Conservation (phyloP, 768 basidiomycete species). For the Stropharia rugosoannulata region DNA sequence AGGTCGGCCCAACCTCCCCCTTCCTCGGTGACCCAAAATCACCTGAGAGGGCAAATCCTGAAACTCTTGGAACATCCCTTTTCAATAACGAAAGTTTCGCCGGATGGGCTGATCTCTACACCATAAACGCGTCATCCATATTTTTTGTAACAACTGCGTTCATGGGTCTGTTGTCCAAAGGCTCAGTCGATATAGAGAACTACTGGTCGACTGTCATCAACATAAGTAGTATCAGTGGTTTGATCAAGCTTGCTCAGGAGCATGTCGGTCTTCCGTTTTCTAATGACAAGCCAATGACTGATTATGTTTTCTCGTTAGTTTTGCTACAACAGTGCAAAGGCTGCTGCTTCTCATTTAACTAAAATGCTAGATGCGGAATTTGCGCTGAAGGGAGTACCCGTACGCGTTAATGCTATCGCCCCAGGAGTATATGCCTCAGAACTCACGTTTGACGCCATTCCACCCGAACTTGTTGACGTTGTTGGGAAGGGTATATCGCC, state of each 20-base stretch:
- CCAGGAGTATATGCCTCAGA: slow-evolving; percentile 78
- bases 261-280: slow-evolving; percentile 51
- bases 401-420: slow-evolving; percentile 74
- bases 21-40: slow-evolving; percentile 59
- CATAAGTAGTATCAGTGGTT: slow-evolving; percentile 75
- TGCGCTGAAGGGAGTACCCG: slow-evolving; percentile 61
- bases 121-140: slow-evolving; percentile 71
- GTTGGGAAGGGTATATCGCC: slow-evolving; percentile 60
- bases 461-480: slow-evolving; percentile 44
- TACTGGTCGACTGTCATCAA: slow-evolving; percentile 73
- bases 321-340: slow-evolving; percentile 80
- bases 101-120: slow-evolving; percentile 60
- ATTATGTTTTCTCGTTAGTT: slow-evolving; percentile 44
- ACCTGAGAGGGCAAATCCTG: slow-evolving; percentile 61
- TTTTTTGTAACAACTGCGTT: slow-evolving; percentile 80
- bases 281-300: not conserved
- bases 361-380: slow-evolving; percentile 77
- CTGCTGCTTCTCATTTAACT: slow-evolving; percentile 75
- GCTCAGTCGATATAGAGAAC: slow-evolving; percentile 54
- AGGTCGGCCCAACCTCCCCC: slow-evolving; percentile 59
- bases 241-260: slow-evolving; percentile 68
- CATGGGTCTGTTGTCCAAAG: slow-evolving; percentile 71
- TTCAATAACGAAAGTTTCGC: slow-evolving; percentile 68
- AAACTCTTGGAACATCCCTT: slow-evolving; percentile 63
- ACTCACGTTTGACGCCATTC: slow-evolving; percentile 61